These are phyloP conservation scores for Flueggea neowawraea DNA, from an alignment of 441 rosid genomes.

Conservation along the genomic window DNA sequence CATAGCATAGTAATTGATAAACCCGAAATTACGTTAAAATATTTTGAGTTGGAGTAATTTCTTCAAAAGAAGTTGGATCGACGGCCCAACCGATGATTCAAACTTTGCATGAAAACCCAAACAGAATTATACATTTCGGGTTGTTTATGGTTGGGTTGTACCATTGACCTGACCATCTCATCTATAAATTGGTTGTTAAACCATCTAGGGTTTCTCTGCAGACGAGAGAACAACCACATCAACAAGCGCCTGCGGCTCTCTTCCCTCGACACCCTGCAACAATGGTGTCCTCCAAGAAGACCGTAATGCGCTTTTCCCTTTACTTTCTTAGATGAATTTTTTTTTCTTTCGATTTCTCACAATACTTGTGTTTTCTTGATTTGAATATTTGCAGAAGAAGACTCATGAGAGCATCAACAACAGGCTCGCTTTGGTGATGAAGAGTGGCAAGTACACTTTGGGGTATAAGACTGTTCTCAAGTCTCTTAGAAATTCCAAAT, in stretches of 20 bases:
- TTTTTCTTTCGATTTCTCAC: background rate
- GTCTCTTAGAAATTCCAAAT: slow-evolving; percentile 74
- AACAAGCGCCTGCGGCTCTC: background rate
- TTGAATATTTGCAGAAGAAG: slow-evolving; percentile 64
- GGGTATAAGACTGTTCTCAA: slow-evolving; percentile 89
- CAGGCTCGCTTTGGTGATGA: slow-evolving; percentile 85
- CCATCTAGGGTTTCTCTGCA: too few relatives aligned
- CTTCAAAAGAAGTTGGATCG: too few relatives aligned
- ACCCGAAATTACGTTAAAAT: too few relatives aligned
- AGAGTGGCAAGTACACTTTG: slow-evolving; percentile 85
- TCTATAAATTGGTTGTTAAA: too few relatives aligned
- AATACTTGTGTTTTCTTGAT: background rate
- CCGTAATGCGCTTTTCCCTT: slow-evolving; percentile 14
- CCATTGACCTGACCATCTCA: too few relatives aligned
- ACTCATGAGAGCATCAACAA: slow-evolving; percentile 93
- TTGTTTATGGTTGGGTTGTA: too few relatives aligned
- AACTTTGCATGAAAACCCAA: too few relatives aligned
- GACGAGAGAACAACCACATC: too few relatives aligned
- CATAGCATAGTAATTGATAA: too few relatives aligned
- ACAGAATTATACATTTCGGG: too few relatives aligned
- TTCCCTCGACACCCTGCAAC: slow-evolving; percentile 2
- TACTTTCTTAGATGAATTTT: background rate
- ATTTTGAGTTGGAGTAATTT: too few relatives aligned
- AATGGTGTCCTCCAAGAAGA: slow-evolving; percentile 62
- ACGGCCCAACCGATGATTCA: too few relatives aligned